phyloP scores from a whole-genome alignment of 306 rosid species.

The Cucumis cinereus region DNA sequence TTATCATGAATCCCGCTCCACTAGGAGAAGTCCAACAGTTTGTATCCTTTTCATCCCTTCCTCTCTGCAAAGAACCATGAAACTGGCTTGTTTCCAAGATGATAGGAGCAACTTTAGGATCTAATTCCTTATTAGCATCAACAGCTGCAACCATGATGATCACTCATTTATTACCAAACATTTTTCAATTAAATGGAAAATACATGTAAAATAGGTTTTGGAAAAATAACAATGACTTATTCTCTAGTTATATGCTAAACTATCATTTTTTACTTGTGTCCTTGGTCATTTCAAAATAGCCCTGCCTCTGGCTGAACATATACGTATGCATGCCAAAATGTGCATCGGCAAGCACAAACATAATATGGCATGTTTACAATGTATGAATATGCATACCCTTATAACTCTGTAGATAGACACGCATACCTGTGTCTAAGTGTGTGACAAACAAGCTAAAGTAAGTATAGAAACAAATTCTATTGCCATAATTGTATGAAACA shows the following conservation, averaged over 20 bases:
- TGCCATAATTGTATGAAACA: neutral
- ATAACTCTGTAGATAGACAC: neutral
- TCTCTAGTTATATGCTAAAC: neutral
- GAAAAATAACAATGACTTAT: neutral
- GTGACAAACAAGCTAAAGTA: neutral
- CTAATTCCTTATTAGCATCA: slow-evolving; percentile 40
- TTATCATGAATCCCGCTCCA: slow-evolving; percentile 69
- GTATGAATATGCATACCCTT: neutral
- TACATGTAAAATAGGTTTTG: neutral
- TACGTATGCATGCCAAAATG: neutral
- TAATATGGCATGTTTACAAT: neutral
- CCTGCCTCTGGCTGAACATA: neutral
- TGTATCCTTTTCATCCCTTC: slow-evolving; percentile 43
- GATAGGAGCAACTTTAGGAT: slow-evolving; percentile 29
- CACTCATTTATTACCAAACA: neutral
- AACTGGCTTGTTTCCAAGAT: slow-evolving; percentile 33
- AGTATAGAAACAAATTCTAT: neutral
- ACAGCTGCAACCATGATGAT: slow-evolving; percentile 34
- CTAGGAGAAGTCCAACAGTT: slow-evolving; percentile 77
- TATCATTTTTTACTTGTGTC: neutral
- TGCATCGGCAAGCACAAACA: neutral
- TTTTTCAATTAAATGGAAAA: neutral
- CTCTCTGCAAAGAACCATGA: slow-evolving; percentile 42
- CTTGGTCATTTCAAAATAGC: neutral
- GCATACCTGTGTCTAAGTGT: neutral